Percentiles rank a stretch among this genome's conserved stretches.
Conservation (phyloP, 1,284 basidiomycete genomes). For the Gymnopus androsaceus region DNA sequence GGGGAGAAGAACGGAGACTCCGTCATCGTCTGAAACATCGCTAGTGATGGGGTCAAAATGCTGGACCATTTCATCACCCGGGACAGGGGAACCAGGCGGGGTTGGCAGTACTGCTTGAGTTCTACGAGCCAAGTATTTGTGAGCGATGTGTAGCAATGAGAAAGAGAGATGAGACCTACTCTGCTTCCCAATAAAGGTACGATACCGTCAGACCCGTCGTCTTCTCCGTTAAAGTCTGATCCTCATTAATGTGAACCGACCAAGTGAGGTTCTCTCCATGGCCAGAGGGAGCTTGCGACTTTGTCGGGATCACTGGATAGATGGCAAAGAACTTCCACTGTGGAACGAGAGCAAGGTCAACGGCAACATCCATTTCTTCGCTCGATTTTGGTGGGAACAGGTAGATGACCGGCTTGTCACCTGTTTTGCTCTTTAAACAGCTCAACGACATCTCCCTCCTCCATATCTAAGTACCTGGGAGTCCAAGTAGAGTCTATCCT, state of each 20-base stretch:
- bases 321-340: constrained; percentile 34
- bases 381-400: constrained; percentile 25
- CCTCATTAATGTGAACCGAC: constrained; percentile 26
- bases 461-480: neutral
- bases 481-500: no score
- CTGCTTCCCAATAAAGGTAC: constrained; percentile 38
- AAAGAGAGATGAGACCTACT: constrained; percentile 24
- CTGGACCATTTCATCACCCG: neutral
- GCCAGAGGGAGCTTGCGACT: constrained; percentile 8
- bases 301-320: constrained; percentile 32
- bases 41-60: constrained; percentile 9
- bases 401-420: constrained; percentile 36
- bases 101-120: constrained; percentile 8
- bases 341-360: constrained; percentile 29
- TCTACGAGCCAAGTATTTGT: neutral
- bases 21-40: neutral
- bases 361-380: constrained; percentile 21
- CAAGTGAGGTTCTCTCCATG: constrained; percentile 24
- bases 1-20: constrained; percentile 8
- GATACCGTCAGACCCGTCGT: constrained; percentile 30
- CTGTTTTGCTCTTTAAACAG: neutral
- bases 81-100: constrained; percentile 16
- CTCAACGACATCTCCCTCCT: neutral
- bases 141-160: neutral
- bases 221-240: constrained; percentile 29